Conservation (phyloP, 2,329 filamentous ascomycete genomes). For the Penicillium brevicompactum region DNA sequence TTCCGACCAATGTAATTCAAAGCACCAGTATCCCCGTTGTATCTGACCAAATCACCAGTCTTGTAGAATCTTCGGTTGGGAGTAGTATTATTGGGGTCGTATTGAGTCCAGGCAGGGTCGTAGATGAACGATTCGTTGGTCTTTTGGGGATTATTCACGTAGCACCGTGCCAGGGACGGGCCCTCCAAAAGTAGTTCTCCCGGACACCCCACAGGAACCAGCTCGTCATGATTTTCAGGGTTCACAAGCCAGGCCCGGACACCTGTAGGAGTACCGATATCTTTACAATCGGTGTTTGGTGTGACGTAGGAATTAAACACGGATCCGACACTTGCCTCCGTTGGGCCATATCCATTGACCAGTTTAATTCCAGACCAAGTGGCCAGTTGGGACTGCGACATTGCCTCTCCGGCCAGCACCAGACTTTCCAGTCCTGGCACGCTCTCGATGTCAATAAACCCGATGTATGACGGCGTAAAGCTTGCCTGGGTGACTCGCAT, state of each 20-base stretch:
- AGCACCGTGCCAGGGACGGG: slow-evolving; percentile 64
- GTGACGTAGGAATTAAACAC: slow-evolving; percentile 38
- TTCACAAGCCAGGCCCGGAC: slow-evolving; percentile 44
- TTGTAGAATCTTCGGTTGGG: slow-evolving; percentile 40
- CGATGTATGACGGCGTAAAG: slow-evolving; percentile 63
- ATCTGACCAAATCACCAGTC: slow-evolving; percentile 44
- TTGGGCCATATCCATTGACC: slow-evolving; percentile 49
- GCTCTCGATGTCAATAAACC: slow-evolving; percentile 46
- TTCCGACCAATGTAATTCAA: slow-evolving; percentile 59
- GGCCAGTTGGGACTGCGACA: slow-evolving; percentile 47
- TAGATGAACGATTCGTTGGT: slow-evolving; percentile 61
- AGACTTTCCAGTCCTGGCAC: slow-evolving; percentile 48
- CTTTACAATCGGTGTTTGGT: slow-evolving; percentile 32
- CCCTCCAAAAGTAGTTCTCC: slow-evolving; percentile 44
- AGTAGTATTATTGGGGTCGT: slow-evolving; percentile 29
- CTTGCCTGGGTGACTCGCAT: slow-evolving; percentile 58
- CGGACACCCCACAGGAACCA: slow-evolving; percentile 45
- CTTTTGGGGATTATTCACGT: slow-evolving; percentile 60
- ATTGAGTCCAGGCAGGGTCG: slow-evolving; percentile 56
- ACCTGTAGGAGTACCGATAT: slow-evolving; percentile 40
- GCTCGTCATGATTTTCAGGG: slow-evolving; percentile 39
- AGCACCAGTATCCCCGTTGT: slow-evolving; percentile 38
- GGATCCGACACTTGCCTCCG: slow-evolving; percentile 43
- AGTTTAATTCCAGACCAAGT: slow-evolving; percentile 42
- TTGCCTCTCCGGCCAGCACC: slow-evolving; percentile 50